Percentiles rank a stretch among this genome's conserved stretches.
Conservation (phyloP, 1,284 basidiomycete genomes). For the Cryptococcus sp. region DNA sequence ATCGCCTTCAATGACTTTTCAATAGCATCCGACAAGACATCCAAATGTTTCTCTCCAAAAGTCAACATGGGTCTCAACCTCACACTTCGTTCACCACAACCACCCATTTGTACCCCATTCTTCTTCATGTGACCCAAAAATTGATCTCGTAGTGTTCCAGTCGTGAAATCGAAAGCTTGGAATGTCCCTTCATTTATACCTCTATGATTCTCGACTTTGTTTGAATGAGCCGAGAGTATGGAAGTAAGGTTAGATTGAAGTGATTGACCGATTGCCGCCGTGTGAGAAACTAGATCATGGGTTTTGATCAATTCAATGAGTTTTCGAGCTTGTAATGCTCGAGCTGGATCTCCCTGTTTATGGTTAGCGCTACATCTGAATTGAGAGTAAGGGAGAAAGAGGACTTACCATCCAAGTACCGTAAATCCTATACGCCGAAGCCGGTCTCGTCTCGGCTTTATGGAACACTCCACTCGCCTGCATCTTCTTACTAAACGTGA, state of each 20-base stretch:
- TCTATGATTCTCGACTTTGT: constrained; percentile 45
- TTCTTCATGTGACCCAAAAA: constrained; percentile 49
- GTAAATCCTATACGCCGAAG: constrained; percentile 51
- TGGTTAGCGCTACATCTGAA: background rate
- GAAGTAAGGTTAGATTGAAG: constrained; percentile 17
- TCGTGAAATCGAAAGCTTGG: constrained; percentile 51
- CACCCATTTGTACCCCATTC: constrained; percentile 45
- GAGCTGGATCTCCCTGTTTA: constrained; percentile 47
- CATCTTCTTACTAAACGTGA: constrained; percentile 55
- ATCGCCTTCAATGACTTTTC: constrained; percentile 16
- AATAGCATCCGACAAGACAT: constrained; percentile 36
- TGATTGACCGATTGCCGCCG: constrained; percentile 12
- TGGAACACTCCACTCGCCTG: constrained; percentile 54
- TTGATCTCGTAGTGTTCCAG: constrained; percentile 44
- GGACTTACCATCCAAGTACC: constrained; percentile 40
- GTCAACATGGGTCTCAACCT: constrained; percentile 53
- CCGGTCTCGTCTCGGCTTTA: constrained; percentile 50
- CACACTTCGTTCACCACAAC: constrained; percentile 45
- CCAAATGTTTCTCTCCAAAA: constrained; percentile 50
- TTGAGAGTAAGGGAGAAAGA: background rate
- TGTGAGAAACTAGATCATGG: constrained; percentile 23
- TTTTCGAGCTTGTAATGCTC: constrained; percentile 52
- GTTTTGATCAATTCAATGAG: constrained; percentile 50
- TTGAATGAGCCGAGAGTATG: constrained; percentile 10
- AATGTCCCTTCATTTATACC: constrained; percentile 53